These are phyloP conservation scores for Phytophthora brassicae DNA, from an alignment of 352 stramenopile genomes.

Conservation along the genomic window DNA sequence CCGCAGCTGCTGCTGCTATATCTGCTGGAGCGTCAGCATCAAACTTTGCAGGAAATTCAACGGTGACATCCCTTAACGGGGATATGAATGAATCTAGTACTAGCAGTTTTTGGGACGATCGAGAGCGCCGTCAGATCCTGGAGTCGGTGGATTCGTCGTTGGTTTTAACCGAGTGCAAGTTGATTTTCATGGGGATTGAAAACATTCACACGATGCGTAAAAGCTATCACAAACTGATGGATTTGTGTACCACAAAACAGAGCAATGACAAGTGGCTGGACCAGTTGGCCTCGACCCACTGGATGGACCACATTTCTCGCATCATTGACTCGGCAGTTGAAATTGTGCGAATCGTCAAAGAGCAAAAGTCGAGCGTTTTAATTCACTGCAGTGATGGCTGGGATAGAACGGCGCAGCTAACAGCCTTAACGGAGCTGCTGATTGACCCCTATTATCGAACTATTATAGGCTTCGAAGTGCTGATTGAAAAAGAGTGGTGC, in stretches of 20 bases:
- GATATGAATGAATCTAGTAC: slow-evolving; percentile 14
- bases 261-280: slow-evolving; percentile 83
- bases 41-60: slow-evolving; percentile 1
- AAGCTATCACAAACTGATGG: slow-evolving; percentile 74
- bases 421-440: slow-evolving; percentile 79
- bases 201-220: slow-evolving; percentile 94
- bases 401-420: slow-evolving; percentile 94
- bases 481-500: slow-evolving; percentile 92
- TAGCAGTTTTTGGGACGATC: slow-evolving; percentile 10
- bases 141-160: slow-evolving; percentile 53
- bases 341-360: slow-evolving; percentile 78
- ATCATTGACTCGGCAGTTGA: slow-evolving; percentile 84
- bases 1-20: slow-evolving; percentile 23
- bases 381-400: slow-evolving; percentile 99
- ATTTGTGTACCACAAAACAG: slow-evolving; percentile 67
- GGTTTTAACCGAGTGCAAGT: slow-evolving; percentile 76
- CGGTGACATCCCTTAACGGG: slow-evolving; percentile 18
- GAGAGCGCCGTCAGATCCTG: slow-evolving; percentile 25
- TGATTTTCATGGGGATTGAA: slow-evolving; percentile 91
- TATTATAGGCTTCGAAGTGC: slow-evolving; percentile 76
- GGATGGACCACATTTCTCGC: slow-evolving; percentile 76
- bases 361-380: slow-evolving; percentile 91
- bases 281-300: slow-evolving; percentile 68
- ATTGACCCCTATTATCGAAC: slow-evolving; percentile 92
- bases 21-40: slow-evolving; percentile 6